Conservation (phyloP, 2,329 filamentous ascomycete genomes). For the Fusarium tanahbumbuense region DNA sequence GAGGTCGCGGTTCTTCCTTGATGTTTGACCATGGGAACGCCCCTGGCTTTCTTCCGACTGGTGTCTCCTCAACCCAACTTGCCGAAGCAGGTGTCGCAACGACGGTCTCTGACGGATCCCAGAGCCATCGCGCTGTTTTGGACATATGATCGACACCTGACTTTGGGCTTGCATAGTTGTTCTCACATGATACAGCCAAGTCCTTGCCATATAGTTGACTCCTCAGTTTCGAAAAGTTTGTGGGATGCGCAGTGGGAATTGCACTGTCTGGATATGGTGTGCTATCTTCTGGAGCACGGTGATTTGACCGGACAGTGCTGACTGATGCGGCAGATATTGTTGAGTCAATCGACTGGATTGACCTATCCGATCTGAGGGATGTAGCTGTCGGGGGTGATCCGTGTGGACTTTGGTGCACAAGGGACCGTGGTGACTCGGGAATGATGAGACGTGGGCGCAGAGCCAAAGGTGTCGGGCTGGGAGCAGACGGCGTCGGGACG, state of each 20-base stretch:
- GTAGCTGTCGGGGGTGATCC: neutral
- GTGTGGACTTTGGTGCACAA: constrained; percentile 9
- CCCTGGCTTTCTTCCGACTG: constrained; percentile 37
- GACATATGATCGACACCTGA: constrained; percentile 40
- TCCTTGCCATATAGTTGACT: constrained; percentile 36
- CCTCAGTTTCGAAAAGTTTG: constrained; percentile 17
- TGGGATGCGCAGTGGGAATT: constrained; percentile 39
- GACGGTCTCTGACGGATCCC: constrained; percentile 31
- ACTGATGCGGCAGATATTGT: constrained; percentile 38
- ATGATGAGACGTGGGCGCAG: constrained; percentile 48
- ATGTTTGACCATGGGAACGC: constrained; percentile 43
- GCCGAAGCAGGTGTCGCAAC: constrained; percentile 34
- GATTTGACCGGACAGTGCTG: constrained; percentile 43
- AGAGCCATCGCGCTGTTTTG: constrained; percentile 36
- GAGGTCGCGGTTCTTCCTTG: neutral
- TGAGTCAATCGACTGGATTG: constrained; percentile 1
- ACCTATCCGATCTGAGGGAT: constrained; percentile 1
- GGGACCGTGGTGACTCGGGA: constrained; percentile 37
- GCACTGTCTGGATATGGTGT: constrained; percentile 47
- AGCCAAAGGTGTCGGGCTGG: constrained; percentile 49
- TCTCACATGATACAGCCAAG: constrained; percentile 11
- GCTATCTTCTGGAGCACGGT: constrained; percentile 47
- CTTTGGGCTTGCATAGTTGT: constrained; percentile 20
- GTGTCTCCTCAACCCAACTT: constrained; percentile 27
- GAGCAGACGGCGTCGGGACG: constrained; percentile 50